phyloP scores from a whole-genome alignment of 345 rosid species.

The Bruguiera gymnorhiza region DNA sequence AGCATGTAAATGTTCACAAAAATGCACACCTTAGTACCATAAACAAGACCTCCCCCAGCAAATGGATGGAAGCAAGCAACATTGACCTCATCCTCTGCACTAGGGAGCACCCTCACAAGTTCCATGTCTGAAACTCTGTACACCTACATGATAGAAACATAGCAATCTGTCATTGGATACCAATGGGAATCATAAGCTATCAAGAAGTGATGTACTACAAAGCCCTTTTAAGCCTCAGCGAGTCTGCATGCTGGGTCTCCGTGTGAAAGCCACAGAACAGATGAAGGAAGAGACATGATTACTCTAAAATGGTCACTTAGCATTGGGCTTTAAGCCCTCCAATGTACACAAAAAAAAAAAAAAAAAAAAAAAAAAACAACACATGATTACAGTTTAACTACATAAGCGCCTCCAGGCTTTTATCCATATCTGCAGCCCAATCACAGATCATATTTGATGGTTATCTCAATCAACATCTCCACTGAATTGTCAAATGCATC shows the following conservation, averaged over 20 bases:
- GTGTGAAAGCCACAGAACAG: too few species aligned
- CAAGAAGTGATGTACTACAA: too few species aligned
- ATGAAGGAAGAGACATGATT: not conserved
- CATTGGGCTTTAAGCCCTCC: not conserved
- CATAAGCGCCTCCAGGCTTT: too few species aligned
- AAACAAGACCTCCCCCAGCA: constrained; percentile 85
- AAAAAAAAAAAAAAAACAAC: not conserved
- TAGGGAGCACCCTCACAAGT: constrained; percentile 81
- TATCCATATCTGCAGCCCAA: too few species aligned
- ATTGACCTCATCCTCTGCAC: constrained; percentile 86
- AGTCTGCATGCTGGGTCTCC: too few species aligned
- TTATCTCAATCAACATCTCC: too few species aligned
- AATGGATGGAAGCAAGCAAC: constrained; percentile 90
- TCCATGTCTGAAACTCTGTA: constrained; percentile 88
- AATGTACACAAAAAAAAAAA: not conserved
- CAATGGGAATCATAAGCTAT: too few species aligned
- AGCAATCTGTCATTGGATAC: not conserved
- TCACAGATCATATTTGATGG: too few species aligned
- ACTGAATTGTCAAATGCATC: too few species aligned
- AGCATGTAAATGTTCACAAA: not conserved
- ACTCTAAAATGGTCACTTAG: not conserved
- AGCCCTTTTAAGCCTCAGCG: too few species aligned
- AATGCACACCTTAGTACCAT: constrained; percentile 68
- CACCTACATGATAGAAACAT: constrained; percentile 37
- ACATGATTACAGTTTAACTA: not conserved